Conservation (phyloP, 768 basidiomycete genomes). For the Leccinum fibrillosum region DNA sequence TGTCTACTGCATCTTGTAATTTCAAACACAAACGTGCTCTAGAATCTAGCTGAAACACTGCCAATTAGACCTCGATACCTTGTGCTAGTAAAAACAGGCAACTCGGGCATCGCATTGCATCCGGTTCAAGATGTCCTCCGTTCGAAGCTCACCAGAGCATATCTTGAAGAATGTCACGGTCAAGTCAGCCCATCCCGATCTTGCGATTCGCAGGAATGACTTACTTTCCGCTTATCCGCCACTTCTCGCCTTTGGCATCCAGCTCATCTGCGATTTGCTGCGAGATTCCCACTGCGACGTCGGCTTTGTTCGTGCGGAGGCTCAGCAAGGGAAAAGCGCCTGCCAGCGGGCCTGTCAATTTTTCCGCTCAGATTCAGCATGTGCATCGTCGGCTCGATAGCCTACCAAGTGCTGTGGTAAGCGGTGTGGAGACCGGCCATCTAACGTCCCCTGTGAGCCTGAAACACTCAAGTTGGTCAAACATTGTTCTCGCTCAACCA, state of each 20-base stretch:
- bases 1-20: not conserved
- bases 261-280: slow-evolving; percentile 65
- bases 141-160: slow-evolving; percentile 32
- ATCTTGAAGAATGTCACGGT: slow-evolving; percentile 11
- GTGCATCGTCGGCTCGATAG: not conserved
- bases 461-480: slow-evolving; percentile 5
- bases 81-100: not conserved
- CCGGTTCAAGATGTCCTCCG: slow-evolving; percentile 9
- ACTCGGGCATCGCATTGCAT: too few relatives aligned
- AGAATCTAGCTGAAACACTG: not conserved
- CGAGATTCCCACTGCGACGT: slow-evolving; percentile 80
- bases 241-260: slow-evolving; percentile 62
- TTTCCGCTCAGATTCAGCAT: not conserved
- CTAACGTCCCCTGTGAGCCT: slow-evolving; percentile 86
- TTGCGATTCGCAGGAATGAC: not conserved
- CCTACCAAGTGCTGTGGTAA: slow-evolving; percentile 68
- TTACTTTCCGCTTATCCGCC: slow-evolving; percentile 81
- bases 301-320: slow-evolving; percentile 92
- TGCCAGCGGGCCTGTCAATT: slow-evolving; percentile 61
- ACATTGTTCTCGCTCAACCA: not conserved
- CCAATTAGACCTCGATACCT: not conserved
- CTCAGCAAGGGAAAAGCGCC: slow-evolving; percentile 81
- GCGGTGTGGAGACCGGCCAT: slow-evolving; percentile 83
- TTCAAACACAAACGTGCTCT: not conserved
- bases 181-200: not conserved